Evolutionary conservation across 768 basidiomycete species (phyloP), one percentile per base, ranked within the genome.

Genomic region (Suillus tomentosus): DNA sequence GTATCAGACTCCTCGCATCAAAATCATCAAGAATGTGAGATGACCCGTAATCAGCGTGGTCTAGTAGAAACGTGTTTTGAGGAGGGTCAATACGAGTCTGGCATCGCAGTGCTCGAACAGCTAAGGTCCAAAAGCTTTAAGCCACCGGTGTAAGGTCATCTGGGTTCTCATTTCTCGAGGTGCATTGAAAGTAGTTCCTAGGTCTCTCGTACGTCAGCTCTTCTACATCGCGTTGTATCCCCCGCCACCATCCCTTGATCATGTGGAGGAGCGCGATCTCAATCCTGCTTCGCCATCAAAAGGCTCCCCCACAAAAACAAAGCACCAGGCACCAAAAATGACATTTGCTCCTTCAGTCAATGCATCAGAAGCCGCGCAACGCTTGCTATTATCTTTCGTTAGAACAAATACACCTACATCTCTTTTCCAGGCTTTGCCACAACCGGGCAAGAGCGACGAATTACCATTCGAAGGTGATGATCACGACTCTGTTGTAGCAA

Each of bases 51-150:
- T 68, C 83, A 85, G 68, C 79, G 82, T 42, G 81, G 80, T 40
- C 76, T 90, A 5, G 88, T 92, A 22, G 89, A 92, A 70, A 86
- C 82, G 61, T 87, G 87, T 64, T 84, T 92, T 22, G 91, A 93
- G 69, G 91, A 93, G 72, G 85, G 87, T 19, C 89, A 91, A 64
- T 91, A 89, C 66, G 87, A 90, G 68, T 80, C 84, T 6, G 91
- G 86, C 8, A 87, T 91, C 36, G 77, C 80, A 15, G 75, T 84
- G 34, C 81, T 93, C 1, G 85, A 85, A 64, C 86, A 88, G 64
- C 73, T 92, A 2, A 85, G 87, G 54, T 83, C 85, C 0, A 71
- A 82, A n/a, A 76, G 80, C 31, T 81, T 82, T 74, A 85, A 76
- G 60, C 90, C 90, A 9, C 82, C 84, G 13, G 70, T 77, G 91